Conservation (phyloP, 1,139 yeast species). For the Suhomyces wounanorum region DNA sequence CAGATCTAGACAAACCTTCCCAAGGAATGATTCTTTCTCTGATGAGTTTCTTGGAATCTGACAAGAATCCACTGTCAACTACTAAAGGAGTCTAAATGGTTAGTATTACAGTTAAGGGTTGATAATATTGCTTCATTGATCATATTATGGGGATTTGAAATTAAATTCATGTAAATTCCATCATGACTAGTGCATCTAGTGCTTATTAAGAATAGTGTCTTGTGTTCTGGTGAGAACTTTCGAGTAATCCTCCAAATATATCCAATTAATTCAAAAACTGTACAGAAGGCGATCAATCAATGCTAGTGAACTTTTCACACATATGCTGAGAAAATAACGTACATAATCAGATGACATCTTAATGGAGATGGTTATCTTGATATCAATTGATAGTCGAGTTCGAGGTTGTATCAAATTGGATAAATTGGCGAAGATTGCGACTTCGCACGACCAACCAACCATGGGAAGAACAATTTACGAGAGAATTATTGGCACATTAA, state of each 20-base stretch:
- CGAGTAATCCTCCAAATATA: not conserved
- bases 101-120: conserved; percentile 8
- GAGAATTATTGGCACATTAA: not conserved
- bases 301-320: not conserved
- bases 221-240: too few species aligned
- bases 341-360: conserved; percentile 12
- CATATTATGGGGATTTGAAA: not conserved
- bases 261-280: not conserved
- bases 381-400: conserved; percentile 2
- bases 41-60: conserved; percentile 72
- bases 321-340: conserved; percentile 4
- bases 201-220: not conserved
- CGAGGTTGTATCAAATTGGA: not conserved
- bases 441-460: conserved; percentile 8
- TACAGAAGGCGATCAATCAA: not conserved
- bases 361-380: not conserved
- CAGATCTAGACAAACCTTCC: conserved; percentile 86
- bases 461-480: not conserved
- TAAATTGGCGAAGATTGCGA: conserved; percentile 7
- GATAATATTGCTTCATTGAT: not conserved
- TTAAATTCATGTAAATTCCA: too few species aligned
- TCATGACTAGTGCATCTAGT: too few species aligned
- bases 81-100: conserved; percentile 28
- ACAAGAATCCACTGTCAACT: conserved; percentile 65
- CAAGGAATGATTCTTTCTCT: conserved; percentile 87